phyloP scores from a whole-genome alignment of 495 filamentous ascomycete species.

The Parathielavia appendiculata region DNA sequence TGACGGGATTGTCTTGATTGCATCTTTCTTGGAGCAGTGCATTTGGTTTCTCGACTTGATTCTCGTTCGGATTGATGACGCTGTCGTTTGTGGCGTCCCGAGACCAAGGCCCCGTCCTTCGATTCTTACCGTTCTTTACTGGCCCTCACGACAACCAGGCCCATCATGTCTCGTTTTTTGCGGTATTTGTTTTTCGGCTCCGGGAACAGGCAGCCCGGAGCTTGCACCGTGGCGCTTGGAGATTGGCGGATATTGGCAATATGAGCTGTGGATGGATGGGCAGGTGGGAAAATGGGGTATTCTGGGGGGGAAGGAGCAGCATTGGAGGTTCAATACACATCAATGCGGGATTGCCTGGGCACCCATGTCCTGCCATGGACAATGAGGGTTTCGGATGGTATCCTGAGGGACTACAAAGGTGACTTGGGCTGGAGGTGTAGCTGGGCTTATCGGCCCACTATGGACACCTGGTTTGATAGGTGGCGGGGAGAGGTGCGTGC shows the following conservation, averaged over 20 bases:
- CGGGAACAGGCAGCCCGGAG: conserved; percentile 19
- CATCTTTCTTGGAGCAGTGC: conserved; percentile 17
- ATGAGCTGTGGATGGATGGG: conserved; percentile 2
- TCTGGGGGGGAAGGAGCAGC: not conserved
- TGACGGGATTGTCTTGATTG: conserved; percentile 17
- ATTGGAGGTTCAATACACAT: not conserved
- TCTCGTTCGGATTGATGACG: not conserved
- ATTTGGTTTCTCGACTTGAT: conserved; percentile 7
- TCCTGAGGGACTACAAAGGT: not conserved
- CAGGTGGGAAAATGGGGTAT: conserved; percentile 3
- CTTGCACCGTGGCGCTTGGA: conserved; percentile 3
- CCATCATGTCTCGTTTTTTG: not conserved
- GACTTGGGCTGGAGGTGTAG: not conserved
- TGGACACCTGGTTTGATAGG: not conserved
- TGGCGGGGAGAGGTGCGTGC: not conserved
- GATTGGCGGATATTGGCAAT: conserved; percentile 14
- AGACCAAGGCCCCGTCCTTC: conserved; percentile 4
- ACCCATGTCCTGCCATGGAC: not conserved
- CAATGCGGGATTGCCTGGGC: not conserved
- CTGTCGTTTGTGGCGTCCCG: not conserved
- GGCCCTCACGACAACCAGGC: conserved; percentile 5
- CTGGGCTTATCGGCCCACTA: not conserved
- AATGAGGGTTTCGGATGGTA: not conserved
- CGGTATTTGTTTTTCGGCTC: conserved; percentile 12
- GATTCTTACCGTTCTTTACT: conserved; percentile 17